phyloP scores from a whole-genome alignment of 495 filamentous ascomycete species.

The Tricharina praecox region DNA sequence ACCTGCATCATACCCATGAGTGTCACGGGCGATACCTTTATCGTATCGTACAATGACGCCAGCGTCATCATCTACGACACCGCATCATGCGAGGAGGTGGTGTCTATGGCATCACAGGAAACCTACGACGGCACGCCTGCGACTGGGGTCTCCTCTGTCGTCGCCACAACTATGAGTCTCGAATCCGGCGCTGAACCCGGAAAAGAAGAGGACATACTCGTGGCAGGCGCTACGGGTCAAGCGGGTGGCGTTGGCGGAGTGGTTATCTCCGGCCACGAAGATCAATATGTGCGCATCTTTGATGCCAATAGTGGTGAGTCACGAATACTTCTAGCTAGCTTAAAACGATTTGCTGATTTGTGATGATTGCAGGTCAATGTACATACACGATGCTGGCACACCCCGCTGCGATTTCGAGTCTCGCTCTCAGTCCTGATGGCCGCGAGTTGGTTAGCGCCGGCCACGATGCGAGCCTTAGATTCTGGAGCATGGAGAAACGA shows the following conservation, averaged over 20 bases:
- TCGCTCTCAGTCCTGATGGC: slow-evolving; percentile 81
- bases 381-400: slow-evolving; percentile 98
- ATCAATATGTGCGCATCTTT: slow-evolving; percentile 87
- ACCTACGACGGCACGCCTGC: slow-evolving; percentile 74
- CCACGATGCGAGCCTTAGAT: slow-evolving; percentile 83
- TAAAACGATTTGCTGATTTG: too few species aligned
- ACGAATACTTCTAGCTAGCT: not conserved
- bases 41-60: slow-evolving; percentile 80
- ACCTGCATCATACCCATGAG: slow-evolving; percentile 85
- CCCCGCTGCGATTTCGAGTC: slow-evolving; percentile 72
- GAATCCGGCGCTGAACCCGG: slow-evolving; percentile 38
- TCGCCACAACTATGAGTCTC: slow-evolving; percentile 65
- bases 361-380: slow-evolving; percentile 98
- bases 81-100: slow-evolving; percentile 74
- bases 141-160: slow-evolving; percentile 81
- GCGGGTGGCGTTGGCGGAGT: slow-evolving; percentile 76
- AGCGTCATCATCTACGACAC: slow-evolving; percentile 85
- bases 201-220: slow-evolving; percentile 48
- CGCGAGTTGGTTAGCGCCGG: slow-evolving; percentile 89
- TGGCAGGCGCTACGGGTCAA: slow-evolving; percentile 67
- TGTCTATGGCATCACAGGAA: slow-evolving; percentile 77
- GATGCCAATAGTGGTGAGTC: slow-evolving; percentile 91
- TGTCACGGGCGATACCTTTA: slow-evolving; percentile 72
- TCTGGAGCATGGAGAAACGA: slow-evolving; percentile 95
- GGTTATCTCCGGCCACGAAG: slow-evolving; percentile 88